A percentile compares a stretch with the other conserved stretches of the same genome.
phyloP scores from a whole-genome alignment of 2,329 filamentous ascomycete species.

The Xylariaceae sp. region DNA sequence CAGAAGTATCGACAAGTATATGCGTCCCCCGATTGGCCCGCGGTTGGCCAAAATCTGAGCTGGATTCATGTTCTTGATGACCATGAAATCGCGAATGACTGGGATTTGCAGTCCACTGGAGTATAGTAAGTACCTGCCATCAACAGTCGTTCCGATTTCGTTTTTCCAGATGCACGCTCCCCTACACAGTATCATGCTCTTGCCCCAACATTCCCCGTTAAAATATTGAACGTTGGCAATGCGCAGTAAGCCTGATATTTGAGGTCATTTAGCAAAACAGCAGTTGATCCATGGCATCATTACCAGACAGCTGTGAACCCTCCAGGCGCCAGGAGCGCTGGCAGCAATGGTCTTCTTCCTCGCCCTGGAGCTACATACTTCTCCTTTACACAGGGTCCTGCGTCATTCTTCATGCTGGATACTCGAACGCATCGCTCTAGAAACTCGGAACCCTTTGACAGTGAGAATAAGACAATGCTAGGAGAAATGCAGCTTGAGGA shows the following conservation, averaged over 20 bases:
- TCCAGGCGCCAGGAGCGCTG: slow-evolving; percentile 54
- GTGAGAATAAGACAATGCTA: slow-evolving; percentile 76
- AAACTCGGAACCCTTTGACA: slow-evolving; percentile 54
- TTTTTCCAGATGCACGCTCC: not conserved
- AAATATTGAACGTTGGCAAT: not conserved
- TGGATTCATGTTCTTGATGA: slow-evolving; percentile 98
- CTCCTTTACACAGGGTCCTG: slow-evolving; percentile 82
- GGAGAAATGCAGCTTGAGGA: slow-evolving; percentile 73
- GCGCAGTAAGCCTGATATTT: not conserved
- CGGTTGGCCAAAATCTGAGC: slow-evolving; percentile 71
- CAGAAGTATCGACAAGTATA: slow-evolving; percentile 95
- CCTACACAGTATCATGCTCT: not conserved
- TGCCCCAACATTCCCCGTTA: not conserved
- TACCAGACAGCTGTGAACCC: slow-evolving; percentile 87
- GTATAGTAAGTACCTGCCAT: slow-evolving; percentile 48
- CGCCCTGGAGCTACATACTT: slow-evolving; percentile 70
- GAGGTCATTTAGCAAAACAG: slow-evolving; percentile 43
- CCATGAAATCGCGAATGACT: slow-evolving; percentile 94
- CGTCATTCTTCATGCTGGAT: slow-evolving; percentile 91
- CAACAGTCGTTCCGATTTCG: not conserved
- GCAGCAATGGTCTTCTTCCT: slow-evolving; percentile 33
- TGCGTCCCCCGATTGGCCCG: slow-evolving; percentile 83
- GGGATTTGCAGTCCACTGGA: slow-evolving; percentile 74
- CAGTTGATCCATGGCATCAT: slow-evolving; percentile 76
- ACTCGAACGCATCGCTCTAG: slow-evolving; percentile 80